These are phyloP conservation scores for Dactylellina parvicollis DNA, from an alignment of 2,329 filamentous ascomycete genomes.

Conservation along the genomic window DNA sequence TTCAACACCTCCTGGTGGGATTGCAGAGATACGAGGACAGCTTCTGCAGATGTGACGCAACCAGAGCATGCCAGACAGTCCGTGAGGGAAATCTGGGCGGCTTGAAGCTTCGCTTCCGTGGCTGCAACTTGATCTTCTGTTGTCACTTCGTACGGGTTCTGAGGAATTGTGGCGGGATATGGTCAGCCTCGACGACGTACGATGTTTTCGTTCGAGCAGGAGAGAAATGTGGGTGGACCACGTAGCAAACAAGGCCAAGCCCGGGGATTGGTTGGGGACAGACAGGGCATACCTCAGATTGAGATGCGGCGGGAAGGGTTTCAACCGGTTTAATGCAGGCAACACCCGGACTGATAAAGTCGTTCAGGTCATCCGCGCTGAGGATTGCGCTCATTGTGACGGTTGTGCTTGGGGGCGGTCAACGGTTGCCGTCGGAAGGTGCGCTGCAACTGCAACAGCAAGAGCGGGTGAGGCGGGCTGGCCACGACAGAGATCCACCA, in stretches of 20 bases:
- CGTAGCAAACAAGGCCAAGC: slow-evolving; percentile 32
- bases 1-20: slow-evolving; percentile 90
- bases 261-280: slow-evolving; percentile 21
- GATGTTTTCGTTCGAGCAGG: background rate
- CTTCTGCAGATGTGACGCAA: slow-evolving; percentile 96
- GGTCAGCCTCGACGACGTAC: slow-evolving; percentile 47
- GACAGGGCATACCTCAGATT: slow-evolving; percentile 57
- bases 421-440: slow-evolving; percentile 37
- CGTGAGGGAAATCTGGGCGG: slow-evolving; percentile 92
- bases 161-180: slow-evolving; percentile 43
- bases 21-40: slow-evolving; percentile 93
- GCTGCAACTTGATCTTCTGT: slow-evolving; percentile 80
- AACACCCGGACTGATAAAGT: slow-evolving; percentile 97
- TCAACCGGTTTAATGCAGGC: slow-evolving; percentile 98
- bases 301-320: slow-evolving; percentile 76
- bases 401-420: slow-evolving; percentile 3
- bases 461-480: slow-evolving; percentile 29
- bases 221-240: slow-evolving; percentile 36
- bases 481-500: slow-evolving; percentile 52
- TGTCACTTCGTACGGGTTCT: slow-evolving; percentile 83
- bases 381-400: slow-evolving; percentile 91
- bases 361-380: slow-evolving; percentile 94
- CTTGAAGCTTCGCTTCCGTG: slow-evolving; percentile 67
- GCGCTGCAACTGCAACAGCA: slow-evolving; percentile 23
- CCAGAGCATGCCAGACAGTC: slow-evolving; percentile 98